Evolutionary conservation across 2,329 filamentous ascomycete genomes (phyloP).

Genomic region (Escovopsis sp.): DNA sequence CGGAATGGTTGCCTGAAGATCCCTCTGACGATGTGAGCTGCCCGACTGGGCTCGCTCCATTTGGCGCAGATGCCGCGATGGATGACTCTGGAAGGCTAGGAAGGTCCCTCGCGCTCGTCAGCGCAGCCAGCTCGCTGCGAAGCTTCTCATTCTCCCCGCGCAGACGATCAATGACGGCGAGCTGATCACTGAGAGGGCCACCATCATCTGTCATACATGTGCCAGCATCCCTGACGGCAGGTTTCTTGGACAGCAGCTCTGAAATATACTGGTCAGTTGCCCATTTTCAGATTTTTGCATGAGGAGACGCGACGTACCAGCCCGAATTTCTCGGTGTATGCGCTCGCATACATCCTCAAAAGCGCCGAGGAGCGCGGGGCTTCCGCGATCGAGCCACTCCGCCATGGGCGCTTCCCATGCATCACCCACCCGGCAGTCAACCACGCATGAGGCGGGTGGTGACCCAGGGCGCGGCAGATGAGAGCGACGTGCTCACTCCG

Average conservation of each 20-base stretch:
- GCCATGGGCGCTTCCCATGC: too few species aligned
- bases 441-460: too few species aligned
- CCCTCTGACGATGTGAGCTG: not conserved
- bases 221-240: not conserved
- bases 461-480: too few species aligned
- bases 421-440: too few species aligned
- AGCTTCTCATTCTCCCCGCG: constrained; percentile 28
- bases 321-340: constrained; percentile 22
- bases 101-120: not conserved
- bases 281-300: constrained; percentile 3
- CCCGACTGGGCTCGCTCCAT: not conserved
- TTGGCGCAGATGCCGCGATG: too few species aligned
- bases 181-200: constrained; percentile 1
- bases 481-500: not conserved
- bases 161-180: constrained; percentile 18
- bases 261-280: not conserved
- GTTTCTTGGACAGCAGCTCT: constrained; percentile 3
- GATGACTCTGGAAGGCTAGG: too few species aligned
- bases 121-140: constrained; percentile 17
- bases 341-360: constrained; percentile 23
- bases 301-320: constrained; percentile 15
- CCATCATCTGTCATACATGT: constrained; percentile 1
- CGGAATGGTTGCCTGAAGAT: constrained; percentile 6
- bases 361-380: constrained; percentile 24
- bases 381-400: constrained; percentile 23